Conservation (phyloP, 371 early-diverging fungal genomes). For the Mortierella sp. region DNA sequence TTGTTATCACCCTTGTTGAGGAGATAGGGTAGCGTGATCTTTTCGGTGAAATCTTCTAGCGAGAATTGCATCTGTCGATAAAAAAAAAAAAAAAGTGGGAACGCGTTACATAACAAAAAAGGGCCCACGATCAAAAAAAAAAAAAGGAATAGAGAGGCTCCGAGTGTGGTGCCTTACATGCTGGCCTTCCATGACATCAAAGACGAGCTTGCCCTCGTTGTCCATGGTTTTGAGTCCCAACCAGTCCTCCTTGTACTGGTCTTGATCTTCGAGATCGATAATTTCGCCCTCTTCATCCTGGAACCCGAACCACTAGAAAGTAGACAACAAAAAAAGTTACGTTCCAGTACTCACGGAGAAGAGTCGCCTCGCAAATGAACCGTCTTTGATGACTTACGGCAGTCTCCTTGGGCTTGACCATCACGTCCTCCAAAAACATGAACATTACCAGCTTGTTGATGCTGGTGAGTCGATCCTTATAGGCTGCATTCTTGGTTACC, state of each 20-base stretch:
- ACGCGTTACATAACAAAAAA: too few species aligned
- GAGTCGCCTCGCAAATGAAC: conserved; percentile 3
- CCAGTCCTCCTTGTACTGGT: conserved; percentile 75
- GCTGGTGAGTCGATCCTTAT: conserved; percentile 62
- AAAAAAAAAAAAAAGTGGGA: too few species aligned
- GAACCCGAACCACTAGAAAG: conserved; percentile 89
- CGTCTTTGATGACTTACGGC: conserved; percentile 61
- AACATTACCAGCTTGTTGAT: conserved; percentile 83
- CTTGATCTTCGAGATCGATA: conserved; percentile 66
- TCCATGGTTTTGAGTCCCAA: conserved; percentile 74
- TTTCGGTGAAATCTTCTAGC: conserved; percentile 60
- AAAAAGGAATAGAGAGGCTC: not conserved
- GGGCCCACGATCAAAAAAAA: too few species aligned
- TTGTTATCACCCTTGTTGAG: not conserved
- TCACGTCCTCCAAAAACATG: conserved; percentile 79
- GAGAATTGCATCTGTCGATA: conserved; percentile 75
- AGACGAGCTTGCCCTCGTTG: conserved; percentile 64
- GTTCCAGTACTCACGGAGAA: too few species aligned
- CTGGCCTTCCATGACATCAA: conserved; percentile 70
- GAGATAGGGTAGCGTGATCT: conserved; percentile 65
- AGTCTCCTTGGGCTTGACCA: conserved; percentile 81
- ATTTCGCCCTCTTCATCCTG: conserved; percentile 62
- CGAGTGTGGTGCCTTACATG: conserved; percentile 68
- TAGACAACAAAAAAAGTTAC: too few species aligned
- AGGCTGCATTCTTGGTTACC: conserved; percentile 60